Conservation (phyloP, 768 basidiomycete species). For the Phaeotremella skinneri region DNA sequence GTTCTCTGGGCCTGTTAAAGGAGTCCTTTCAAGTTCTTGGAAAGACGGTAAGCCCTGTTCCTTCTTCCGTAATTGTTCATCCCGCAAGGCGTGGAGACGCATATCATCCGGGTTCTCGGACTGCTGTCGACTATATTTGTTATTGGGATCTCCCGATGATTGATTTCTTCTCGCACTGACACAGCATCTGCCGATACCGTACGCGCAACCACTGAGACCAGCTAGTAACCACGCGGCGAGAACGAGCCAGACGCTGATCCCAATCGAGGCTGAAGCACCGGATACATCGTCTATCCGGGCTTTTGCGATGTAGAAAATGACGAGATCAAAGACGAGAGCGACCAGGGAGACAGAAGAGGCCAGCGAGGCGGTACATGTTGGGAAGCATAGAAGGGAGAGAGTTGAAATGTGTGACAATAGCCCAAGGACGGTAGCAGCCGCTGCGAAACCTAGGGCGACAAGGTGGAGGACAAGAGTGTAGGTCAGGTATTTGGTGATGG, state of each 20-base stretch:
- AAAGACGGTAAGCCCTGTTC: constrained; percentile 44
- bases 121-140: constrained; percentile 3
- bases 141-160: constrained; percentile 32
- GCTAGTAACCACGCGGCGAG: constrained; percentile 46
- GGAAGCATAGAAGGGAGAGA: constrained; percentile 59
- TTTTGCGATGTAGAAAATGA: constrained; percentile 84
- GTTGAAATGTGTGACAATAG: constrained; percentile 81
- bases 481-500: constrained; percentile 88
- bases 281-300: constrained; percentile 70
- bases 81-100: constrained; percentile 30
- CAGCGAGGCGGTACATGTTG: constrained; percentile 57
- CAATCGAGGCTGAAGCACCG: constrained; percentile 74
- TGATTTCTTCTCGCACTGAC: constrained; percentile 52
- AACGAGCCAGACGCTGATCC: constrained; percentile 55
- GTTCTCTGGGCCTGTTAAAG: constrained; percentile 25
- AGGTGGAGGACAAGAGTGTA: constrained; percentile 90
- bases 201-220: constrained; percentile 81
- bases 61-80: constrained; percentile 34
- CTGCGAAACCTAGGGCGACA: constrained; percentile 74
- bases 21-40: constrained; percentile 31
- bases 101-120: constrained; percentile 43
- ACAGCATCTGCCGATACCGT: constrained; percentile 78
- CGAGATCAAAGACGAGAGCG: constrained; percentile 90
- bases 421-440: constrained; percentile 71
- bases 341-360: constrained; percentile 74